Conservation (phyloP, 495 filamentous ascomycete species). For the Podospora pseudoanserina region DNA sequence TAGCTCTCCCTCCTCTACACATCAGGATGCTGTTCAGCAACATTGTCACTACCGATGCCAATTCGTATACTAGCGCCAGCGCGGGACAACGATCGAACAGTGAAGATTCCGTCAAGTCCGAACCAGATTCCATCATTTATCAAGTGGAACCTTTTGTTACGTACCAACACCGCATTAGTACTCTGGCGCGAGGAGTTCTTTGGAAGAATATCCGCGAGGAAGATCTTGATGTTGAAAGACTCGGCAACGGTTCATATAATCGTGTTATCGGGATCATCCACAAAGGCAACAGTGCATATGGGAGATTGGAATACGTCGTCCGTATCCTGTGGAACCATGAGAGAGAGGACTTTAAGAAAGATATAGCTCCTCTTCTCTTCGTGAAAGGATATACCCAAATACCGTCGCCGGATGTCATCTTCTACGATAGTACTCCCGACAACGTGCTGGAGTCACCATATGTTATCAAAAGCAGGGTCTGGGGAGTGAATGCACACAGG, state of each 20-base stretch:
- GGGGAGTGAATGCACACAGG: neutral
- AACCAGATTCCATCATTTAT: neutral
- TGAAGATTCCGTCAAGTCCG: neutral
- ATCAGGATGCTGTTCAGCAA: too few relatives aligned
- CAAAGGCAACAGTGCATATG: neutral
- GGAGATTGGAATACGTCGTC: neutral
- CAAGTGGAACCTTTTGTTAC: neutral
- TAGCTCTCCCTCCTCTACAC: too few relatives aligned
- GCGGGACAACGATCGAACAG: too few relatives aligned
- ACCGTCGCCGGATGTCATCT: neutral
- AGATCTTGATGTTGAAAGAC: neutral
- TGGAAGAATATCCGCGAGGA: neutral
- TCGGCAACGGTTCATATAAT: conserved; percentile 6
- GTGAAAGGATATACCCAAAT: conserved; percentile 3
- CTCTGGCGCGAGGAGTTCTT: neutral
- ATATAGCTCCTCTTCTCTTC: conserved; percentile 7
- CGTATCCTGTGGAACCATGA: conserved; percentile 5
- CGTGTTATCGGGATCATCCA: conserved; percentile 7
- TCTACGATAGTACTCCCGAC: neutral
- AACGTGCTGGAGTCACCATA: conserved; percentile 5
- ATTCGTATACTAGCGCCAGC: too few relatives aligned
- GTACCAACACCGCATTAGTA: neutral
- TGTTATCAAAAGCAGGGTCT: neutral
- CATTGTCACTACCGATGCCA: too few relatives aligned
- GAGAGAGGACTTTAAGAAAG: neutral